Base-by-base conservation (phyloP, 306 rosid genomes). In the Comarum palustre region DNA sequence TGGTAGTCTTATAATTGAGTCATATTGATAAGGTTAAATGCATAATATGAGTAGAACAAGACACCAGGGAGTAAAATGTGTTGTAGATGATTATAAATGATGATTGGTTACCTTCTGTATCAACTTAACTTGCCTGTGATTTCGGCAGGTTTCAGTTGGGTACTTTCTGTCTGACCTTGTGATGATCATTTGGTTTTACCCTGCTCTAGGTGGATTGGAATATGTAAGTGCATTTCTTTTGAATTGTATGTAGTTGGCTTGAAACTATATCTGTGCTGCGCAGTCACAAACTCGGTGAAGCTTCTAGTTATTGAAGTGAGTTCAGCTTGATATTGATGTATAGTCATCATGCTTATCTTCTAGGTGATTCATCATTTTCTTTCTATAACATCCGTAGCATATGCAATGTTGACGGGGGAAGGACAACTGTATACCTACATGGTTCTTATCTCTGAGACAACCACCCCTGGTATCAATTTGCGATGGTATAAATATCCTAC, bases 391-490 rank as follows among this genome's bases (percentile, higher is more conserved):
- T 88, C 99, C 36, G 78, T 91, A 77, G 86, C 95, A 58, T 94
- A 88, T 82, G 80, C 99, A 20, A 89, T 94, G 96, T 77, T 89
- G 85, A 85, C 89, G 20, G 91, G 99, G 59, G 96, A 94, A 84
- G 99, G 91, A 73, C 99, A 91, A 78, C 85, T 94, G 13, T 94
- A 94, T 79, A 87, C 90, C 16, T 94, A 80, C 83, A 89, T 94
- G 99, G 90, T 94, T 77, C 91, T 94, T 68, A 90, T 94, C 68
- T 94, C 99, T 2, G 99, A 94, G 86, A 87, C 92, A 73, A 91
- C 99, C 45, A 94, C 99, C 61, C 97, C 99, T 6, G 99, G 96
- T 64, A 85, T 91, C 82, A 94, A 94, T 78, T 90, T 94, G 90
- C 90, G 99, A 94, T 94, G 97, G 99, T 94, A 88, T 13, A 6